Conservation (phyloP, 75 land plant species). For the Pinus albicaulis region DNA sequence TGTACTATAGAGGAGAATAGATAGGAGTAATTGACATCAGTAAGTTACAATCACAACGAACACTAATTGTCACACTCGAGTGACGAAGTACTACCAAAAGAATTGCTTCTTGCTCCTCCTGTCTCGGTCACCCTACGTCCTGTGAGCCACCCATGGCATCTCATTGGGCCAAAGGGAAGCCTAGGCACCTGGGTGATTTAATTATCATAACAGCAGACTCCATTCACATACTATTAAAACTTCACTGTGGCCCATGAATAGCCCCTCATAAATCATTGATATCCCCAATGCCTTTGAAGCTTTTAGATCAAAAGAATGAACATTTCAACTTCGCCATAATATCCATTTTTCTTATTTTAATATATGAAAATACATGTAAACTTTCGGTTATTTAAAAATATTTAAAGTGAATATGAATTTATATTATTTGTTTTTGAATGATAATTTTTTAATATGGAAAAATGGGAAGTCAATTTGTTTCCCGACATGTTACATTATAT, state of each 20-base stretch:
- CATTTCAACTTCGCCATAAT: no score
- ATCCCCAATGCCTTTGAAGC: no score
- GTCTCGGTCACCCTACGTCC: not conserved
- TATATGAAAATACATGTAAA: no score
- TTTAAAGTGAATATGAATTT: no score
- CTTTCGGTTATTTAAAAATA: no score
- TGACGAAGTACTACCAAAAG: not conserved
- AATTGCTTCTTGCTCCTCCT: not conserved
- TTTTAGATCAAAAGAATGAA: no score
- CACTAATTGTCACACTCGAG: not conserved
- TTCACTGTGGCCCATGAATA: not conserved
- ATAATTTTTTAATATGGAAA: no score
- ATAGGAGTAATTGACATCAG: not conserved
- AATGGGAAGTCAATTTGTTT: no score
- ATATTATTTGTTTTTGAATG: no score
- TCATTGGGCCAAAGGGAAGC: not conserved
- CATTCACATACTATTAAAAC: not conserved
- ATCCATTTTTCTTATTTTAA: no score
- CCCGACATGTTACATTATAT: no score
- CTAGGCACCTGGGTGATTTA: no score
- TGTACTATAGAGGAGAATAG: not conserved
- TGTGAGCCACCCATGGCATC: not conserved
- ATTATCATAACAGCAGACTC: constrained; percentile 1
- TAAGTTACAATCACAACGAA: not conserved
- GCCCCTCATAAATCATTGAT: not conserved